Evolutionary conservation across 2,329 filamentous ascomycete genomes (phyloP).

Genomic region (Onygenales sp.): DNA sequence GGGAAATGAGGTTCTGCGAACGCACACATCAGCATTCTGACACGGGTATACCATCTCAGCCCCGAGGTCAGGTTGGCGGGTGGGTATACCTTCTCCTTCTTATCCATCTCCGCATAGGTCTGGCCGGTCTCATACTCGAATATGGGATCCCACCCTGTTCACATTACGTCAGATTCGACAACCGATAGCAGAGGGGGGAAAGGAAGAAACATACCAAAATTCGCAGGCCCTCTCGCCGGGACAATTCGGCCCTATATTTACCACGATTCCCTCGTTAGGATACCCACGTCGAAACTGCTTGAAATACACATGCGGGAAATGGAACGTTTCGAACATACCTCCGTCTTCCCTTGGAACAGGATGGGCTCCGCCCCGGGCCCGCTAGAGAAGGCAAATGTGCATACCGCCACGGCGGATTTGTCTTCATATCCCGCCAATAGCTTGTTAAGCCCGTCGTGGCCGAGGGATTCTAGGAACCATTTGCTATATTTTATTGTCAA

Average conservation of each 20-base stretch:
- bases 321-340: constrained; percentile 39
- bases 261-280: not conserved
- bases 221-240: constrained; percentile 63
- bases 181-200: constrained; percentile 4
- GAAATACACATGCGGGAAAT: not conserved
- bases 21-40: not conserved
- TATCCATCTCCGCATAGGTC: constrained; percentile 96
- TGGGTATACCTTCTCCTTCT: constrained; percentile 65
- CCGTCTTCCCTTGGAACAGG: constrained; percentile 83
- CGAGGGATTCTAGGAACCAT: constrained; percentile 80
- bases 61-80: constrained; percentile 1
- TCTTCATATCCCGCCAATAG: constrained; percentile 80
- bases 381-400: constrained; percentile 85
- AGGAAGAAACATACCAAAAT: constrained; percentile 59
- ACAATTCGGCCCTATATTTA: constrained; percentile 64
- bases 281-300: not conserved
- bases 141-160: constrained; percentile 85
- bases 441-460: constrained; percentile 79
- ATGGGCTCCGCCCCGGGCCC: constrained; percentile 77
- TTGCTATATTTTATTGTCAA: constrained; percentile 50
- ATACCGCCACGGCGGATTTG: constrained; percentile 86
- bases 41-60: too few species aligned
- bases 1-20: constrained; percentile 71
- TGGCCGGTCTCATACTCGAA: constrained; percentile 79
- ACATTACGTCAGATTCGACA: constrained; percentile 8